Conservation (phyloP, 306 rosid genomes). For the Glycine soja region DNA sequence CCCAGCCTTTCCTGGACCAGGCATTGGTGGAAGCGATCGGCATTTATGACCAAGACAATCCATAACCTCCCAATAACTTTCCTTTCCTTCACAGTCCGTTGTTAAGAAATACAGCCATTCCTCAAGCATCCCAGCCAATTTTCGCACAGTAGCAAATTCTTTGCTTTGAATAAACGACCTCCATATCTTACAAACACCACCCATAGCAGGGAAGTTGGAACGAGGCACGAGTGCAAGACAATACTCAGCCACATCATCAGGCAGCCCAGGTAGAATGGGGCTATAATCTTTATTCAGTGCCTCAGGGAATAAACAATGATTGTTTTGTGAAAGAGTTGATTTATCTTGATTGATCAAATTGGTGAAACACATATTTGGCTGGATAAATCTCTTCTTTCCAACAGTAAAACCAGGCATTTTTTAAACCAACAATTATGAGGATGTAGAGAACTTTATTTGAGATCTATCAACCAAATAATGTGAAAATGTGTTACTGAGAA, state of each 20-base stretch:
- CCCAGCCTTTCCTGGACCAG: constrained; percentile 66
- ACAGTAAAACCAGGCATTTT: constrained; percentile 66
- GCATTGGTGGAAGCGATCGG: constrained; percentile 74
- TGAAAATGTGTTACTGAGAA: constrained; percentile 34
- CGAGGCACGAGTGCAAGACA: constrained; percentile 98
- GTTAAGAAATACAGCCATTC: constrained; percentile 93
- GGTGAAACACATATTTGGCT: constrained; percentile 70
- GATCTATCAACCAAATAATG: constrained; percentile 48
- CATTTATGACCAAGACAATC: constrained; percentile 67
- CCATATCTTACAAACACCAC: constrained; percentile 88
- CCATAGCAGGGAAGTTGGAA: constrained; percentile 72
- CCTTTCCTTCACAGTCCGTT: constrained; percentile 62
- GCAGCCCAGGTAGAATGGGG: constrained; percentile 85
- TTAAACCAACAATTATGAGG: constrained; percentile 42
- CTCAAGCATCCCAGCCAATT: constrained; percentile 82
- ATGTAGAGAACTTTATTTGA: constrained; percentile 43
- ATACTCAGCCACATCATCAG: constrained; percentile 91
- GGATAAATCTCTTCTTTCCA: constrained; percentile 71
- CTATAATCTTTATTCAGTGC: constrained; percentile 47
- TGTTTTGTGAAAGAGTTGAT: constrained; percentile 49
- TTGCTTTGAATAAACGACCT: constrained; percentile 82
- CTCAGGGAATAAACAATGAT: constrained; percentile 48
- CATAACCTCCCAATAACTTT: constrained; percentile 86
- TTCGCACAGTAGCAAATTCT: constrained; percentile 77
- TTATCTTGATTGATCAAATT: constrained; percentile 58